Conservation (phyloP, 2,329 filamentous ascomycete species). For the Hypocrella siamensis region DNA sequence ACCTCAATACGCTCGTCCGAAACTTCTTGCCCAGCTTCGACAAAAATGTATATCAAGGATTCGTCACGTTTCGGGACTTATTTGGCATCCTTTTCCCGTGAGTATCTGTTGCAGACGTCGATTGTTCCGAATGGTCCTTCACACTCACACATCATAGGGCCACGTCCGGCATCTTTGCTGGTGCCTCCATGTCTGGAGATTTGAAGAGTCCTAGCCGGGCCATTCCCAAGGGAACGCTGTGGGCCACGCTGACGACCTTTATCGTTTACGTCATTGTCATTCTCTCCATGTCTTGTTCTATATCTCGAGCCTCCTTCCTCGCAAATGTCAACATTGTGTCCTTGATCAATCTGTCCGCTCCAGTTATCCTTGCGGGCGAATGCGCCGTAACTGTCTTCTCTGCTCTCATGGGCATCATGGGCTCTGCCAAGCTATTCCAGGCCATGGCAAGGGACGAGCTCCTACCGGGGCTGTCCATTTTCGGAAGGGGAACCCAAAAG, state of each 20-base stretch:
- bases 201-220: slow-evolving; percentile 67
- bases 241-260: slow-evolving; percentile 62
- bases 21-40: slow-evolving; percentile 59
- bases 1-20: slow-evolving; percentile 49
- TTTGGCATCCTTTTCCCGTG: slow-evolving; percentile 75
- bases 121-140: background rate
- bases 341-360: slow-evolving; percentile 59
- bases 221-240: slow-evolving; percentile 72
- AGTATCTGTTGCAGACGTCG: slow-evolving; percentile 3
- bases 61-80: slow-evolving; percentile 61
- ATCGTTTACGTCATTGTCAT: slow-evolving; percentile 62
- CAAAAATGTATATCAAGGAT: slow-evolving; percentile 43
- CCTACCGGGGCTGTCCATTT: slow-evolving; percentile 58
- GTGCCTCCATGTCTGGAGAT: slow-evolving; percentile 84
- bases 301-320: slow-evolving; percentile 59
- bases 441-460: slow-evolving; percentile 67
- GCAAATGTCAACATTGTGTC: slow-evolving; percentile 67
- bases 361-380: slow-evolving; percentile 64
- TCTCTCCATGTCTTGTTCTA: slow-evolving; percentile 60
- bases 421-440: slow-evolving; percentile 70
- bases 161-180: slow-evolving; percentile 45
- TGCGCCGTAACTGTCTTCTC: slow-evolving; percentile 75
- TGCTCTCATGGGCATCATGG: slow-evolving; percentile 74
- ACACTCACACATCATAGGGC: slow-evolving; percentile 15
- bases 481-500: slow-evolving; percentile 56